Percentiles rank a stretch among this genome's conserved stretches.
These are phyloP conservation scores for Fusarium luffae DNA, from an alignment of 2,329 filamentous ascomycete genomes.

Conservation along the genomic window DNA sequence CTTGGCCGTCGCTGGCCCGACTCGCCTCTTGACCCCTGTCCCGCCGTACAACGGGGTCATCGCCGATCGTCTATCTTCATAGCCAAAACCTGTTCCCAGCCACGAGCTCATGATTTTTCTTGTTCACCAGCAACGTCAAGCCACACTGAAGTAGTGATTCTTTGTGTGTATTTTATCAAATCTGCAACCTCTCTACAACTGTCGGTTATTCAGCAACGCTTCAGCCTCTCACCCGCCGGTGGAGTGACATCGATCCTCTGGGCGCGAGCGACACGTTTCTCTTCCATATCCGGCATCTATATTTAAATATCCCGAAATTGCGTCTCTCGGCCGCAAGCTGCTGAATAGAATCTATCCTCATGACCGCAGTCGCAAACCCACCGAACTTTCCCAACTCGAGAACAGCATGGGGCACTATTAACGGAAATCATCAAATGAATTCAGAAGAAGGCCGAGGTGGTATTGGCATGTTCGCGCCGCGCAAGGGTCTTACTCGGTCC, in stretches of 20 bases:
- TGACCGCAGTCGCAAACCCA: constrained; percentile 76
- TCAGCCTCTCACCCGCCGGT: constrained; percentile 18
- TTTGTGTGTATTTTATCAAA: constrained; percentile 21
- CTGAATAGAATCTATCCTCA: constrained; percentile 55
- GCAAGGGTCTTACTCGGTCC: constrained; percentile 85
- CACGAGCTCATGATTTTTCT: constrained; percentile 41
- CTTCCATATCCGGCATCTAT: constrained; percentile 32
- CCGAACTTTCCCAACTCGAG: constrained; percentile 72
- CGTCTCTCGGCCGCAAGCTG: constrained; percentile 36
- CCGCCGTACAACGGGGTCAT: constrained; percentile 21
- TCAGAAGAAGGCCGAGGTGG: constrained; percentile 80
- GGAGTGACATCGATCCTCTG: constrained; percentile 38
- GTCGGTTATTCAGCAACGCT: constrained; percentile 8
- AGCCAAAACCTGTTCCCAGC: constrained; percentile 38
- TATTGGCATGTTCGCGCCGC: constrained; percentile 80
- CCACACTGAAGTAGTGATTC: constrained; percentile 20
- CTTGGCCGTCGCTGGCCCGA: constrained; percentile 33
- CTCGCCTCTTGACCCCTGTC: constrained; percentile 22
- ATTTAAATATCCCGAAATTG: constrained; percentile 30
- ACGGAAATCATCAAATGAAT: constrained; percentile 75
- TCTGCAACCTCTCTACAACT: constrained; percentile 1
- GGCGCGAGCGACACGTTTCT: constrained; percentile 38
- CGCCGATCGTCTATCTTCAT: constrained; percentile 35
- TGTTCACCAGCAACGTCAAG: constrained; percentile 29
- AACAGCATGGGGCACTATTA: constrained; percentile 72